Percentiles rank a stretch among this genome's conserved stretches.
These are phyloP conservation scores for Bipolaris cookei DNA, from an alignment of 2,329 filamentous ascomycete species.

Conservation along the genomic window DNA sequence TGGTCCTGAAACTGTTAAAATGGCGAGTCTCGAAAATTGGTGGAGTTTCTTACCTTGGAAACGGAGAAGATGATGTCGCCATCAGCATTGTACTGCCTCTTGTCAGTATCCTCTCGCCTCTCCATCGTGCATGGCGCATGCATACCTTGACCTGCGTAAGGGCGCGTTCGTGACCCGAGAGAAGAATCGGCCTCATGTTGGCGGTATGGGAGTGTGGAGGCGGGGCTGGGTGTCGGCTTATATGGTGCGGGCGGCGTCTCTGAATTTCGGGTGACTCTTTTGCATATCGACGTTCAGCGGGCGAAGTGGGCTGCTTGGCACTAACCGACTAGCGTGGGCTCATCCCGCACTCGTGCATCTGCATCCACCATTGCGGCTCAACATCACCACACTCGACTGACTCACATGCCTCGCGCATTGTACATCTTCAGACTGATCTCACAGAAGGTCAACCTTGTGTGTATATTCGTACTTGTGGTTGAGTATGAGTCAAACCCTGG, in stretches of 20 bases:
- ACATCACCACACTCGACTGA: constrained; percentile 1
- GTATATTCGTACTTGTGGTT: neutral
- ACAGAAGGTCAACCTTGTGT: neutral
- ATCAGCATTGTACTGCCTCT: constrained; percentile 68
- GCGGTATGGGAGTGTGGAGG: constrained; percentile 25
- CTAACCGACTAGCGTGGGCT: constrained; percentile 29
- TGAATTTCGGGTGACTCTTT: constrained; percentile 40
- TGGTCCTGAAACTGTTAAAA: constrained; percentile 64
- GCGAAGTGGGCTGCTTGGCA: constrained; percentile 37
- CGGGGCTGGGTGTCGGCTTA: constrained; percentile 24
- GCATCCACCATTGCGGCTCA: constrained; percentile 2
- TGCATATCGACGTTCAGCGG: constrained; percentile 38
- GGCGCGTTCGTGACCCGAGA: constrained; percentile 95
- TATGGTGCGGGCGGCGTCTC: constrained; percentile 30
- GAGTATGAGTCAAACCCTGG: neutral
- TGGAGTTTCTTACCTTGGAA: constrained; percentile 9
- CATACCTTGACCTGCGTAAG: constrained; percentile 81
- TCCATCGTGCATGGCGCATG: constrained; percentile 2
- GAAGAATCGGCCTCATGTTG: constrained; percentile 90
- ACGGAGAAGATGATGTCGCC: constrained; percentile 97
- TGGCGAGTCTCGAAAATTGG: neutral
- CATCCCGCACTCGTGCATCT: constrained; percentile 21
- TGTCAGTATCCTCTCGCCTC: constrained; percentile 3
- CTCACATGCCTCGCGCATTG: neutral
- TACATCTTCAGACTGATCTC: neutral